phyloP scores from a whole-genome alignment of 2,329 filamentous ascomycete genomes.

The Macrophomina pseudophaseolina region DNA sequence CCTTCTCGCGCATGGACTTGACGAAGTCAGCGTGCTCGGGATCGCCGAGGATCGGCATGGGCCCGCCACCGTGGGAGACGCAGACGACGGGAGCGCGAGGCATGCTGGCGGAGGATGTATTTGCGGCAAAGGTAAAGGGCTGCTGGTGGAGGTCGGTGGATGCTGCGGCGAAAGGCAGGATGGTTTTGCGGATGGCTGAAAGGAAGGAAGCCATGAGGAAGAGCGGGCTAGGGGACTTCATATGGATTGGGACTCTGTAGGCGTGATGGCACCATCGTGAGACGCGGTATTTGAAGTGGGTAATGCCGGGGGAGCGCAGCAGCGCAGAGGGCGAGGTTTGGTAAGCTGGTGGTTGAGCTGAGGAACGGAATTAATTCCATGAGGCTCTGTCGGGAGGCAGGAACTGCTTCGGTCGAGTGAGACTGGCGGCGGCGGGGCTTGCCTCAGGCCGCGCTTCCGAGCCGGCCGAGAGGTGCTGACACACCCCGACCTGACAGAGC shows the following conservation, averaged over 20 bases:
- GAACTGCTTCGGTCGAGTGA: background rate
- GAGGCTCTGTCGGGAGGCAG: background rate
- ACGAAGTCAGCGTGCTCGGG: conserved; percentile 58
- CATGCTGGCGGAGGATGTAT: conserved; percentile 27
- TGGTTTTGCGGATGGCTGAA: background rate
- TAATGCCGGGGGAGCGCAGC: background rate
- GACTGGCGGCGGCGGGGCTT: background rate
- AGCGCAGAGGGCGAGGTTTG: background rate
- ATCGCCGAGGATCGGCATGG: conserved; percentile 64
- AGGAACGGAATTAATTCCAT: conserved; percentile 10
- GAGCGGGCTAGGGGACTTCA: conserved; percentile 13
- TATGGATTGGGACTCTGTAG: background rate
- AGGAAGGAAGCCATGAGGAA: conserved; percentile 21
- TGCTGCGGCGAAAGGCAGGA: conserved; percentile 6
- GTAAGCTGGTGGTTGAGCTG: conserved; percentile 11
- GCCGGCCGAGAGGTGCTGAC: background rate
- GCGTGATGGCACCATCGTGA: background rate
- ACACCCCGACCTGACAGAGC: background rate
- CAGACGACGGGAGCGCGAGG: conserved; percentile 45
- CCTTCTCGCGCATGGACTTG: conserved; percentile 57
- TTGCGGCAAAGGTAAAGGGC: conserved; percentile 22
- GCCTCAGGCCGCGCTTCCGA: background rate
- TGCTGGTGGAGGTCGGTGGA: conserved; percentile 4
- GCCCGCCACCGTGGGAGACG: conserved; percentile 53
- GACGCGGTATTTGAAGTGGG: background rate